A percentile compares a stretch with the other conserved stretches of the same genome.
These are phyloP conservation scores for Mycena galopus DNA, from an alignment of 768 basidiomycete species.

Conservation along the genomic window DNA sequence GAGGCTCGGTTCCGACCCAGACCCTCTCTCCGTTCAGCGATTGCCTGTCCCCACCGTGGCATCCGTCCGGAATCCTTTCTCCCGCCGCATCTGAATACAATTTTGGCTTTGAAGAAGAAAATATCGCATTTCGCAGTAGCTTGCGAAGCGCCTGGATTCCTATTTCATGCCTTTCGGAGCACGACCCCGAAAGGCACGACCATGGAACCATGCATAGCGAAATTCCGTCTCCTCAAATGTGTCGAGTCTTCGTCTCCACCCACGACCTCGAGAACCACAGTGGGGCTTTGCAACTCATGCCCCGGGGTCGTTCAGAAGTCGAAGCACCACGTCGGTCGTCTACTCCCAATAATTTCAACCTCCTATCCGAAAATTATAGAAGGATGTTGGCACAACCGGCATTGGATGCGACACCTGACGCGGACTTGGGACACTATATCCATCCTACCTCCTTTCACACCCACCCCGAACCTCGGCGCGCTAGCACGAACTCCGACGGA, in stretches of 20 bases:
- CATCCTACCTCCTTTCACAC: not conserved
- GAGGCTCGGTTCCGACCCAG: not conserved
- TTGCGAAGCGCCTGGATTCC: constrained; percentile 13
- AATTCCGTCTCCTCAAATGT: constrained; percentile 8
- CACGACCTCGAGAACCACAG: not conserved
- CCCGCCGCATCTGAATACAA: not conserved
- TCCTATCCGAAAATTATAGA: not conserved
- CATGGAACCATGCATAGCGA: not conserved
- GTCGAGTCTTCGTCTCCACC: not conserved
- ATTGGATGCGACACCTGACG: too few relatives aligned
- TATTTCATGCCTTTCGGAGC: constrained; percentile 20
- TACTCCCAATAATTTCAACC: not conserved
- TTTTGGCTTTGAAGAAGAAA: not conserved
- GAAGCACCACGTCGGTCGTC: not conserved
- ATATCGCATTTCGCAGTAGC: not conserved
- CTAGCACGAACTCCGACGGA: not conserved
- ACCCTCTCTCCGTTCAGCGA: not conserved
- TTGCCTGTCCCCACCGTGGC: not conserved
- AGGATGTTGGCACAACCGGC: constrained; percentile 1
- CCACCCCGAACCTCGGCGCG: not conserved
- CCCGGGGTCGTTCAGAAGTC: not conserved
- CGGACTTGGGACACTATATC: too few relatives aligned
- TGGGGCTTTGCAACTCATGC: not conserved
- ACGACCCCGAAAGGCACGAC: too few relatives aligned
- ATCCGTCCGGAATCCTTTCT: constrained; percentile 1